Conservation (phyloP, 2,329 filamentous ascomycete species). For the Sporothrix brunneoviolacea region DNA sequence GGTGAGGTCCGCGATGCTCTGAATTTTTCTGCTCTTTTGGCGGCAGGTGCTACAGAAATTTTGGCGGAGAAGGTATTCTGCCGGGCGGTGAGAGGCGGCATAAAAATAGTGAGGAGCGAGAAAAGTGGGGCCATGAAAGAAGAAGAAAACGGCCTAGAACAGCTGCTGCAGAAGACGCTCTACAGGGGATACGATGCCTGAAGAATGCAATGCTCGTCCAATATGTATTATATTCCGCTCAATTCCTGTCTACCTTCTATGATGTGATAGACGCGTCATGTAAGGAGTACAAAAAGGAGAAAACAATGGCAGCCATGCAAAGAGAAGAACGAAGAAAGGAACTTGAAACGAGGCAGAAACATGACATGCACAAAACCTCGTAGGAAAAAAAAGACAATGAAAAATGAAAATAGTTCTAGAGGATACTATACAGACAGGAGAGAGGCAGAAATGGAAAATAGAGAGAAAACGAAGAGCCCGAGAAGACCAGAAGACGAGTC, state of each 20-base stretch:
- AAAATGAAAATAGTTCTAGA: background rate
- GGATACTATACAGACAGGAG: constrained; percentile 1
- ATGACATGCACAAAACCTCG: background rate
- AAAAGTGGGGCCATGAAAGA: constrained; percentile 8
- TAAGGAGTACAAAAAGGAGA: background rate
- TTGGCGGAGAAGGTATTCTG: constrained; percentile 20
- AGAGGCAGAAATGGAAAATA: background rate
- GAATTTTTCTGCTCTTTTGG: constrained; percentile 1
- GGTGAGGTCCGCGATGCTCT: background rate
- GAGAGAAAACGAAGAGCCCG: background rate
- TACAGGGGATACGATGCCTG: no score
- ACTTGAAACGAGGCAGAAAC: background rate
- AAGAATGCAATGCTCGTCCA: no score
- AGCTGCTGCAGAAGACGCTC: no score
- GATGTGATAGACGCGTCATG: background rate
- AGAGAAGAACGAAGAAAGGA: background rate
- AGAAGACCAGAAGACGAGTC: background rate
- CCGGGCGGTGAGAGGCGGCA: constrained; percentile 16
- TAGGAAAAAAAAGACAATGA: background rate
- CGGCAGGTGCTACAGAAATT: constrained; percentile 7
- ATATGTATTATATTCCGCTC: background rate
- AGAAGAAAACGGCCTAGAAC: no score
- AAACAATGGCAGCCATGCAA: background rate
- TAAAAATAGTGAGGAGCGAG: background rate
- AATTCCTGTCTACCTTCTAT: constrained; percentile 1